Evolutionary conservation across 2,329 filamentous ascomycete species (phyloP).

Genomic region (Alternaria longipes): DNA sequence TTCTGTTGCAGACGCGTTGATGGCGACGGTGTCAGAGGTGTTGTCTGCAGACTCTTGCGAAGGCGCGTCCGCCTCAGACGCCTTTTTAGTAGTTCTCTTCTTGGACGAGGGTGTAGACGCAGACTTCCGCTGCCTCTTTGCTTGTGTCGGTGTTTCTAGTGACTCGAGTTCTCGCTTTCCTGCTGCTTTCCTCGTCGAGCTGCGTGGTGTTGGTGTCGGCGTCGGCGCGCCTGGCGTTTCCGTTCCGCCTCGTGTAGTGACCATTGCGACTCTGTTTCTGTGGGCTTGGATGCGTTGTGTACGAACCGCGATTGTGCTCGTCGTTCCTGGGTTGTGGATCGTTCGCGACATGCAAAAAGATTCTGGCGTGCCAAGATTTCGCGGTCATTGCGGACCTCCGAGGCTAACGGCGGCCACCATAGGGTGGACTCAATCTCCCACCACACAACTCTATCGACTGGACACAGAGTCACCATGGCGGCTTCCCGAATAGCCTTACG

Average conservation of each 20-base stretch:
- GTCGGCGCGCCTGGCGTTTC: constrained; percentile 34
- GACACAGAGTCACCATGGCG: constrained; percentile 28
- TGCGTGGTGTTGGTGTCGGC: constrained; percentile 32
- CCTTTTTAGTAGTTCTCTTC: constrained; percentile 14
- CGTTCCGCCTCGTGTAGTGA: constrained; percentile 47
- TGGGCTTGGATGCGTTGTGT: constrained; percentile 14
- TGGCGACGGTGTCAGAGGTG: constrained; percentile 20
- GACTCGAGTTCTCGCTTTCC: constrained; percentile 44
- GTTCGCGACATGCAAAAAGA: constrained; percentile 29
- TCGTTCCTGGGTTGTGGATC: constrained; percentile 15
- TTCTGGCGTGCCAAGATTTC: constrained; percentile 38
- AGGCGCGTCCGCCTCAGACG: neutral
- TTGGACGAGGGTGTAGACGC: constrained; percentile 20
- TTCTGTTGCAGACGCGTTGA: constrained; percentile 16
- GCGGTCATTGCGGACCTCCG: constrained; percentile 31
- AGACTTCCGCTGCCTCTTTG: constrained; percentile 40
- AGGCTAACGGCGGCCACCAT: constrained; percentile 11
- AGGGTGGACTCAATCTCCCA: neutral
- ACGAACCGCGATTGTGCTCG: constrained; percentile 37
- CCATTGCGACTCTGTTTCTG: constrained; percentile 37
- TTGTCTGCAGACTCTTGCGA: constrained; percentile 23
- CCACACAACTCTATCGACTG: neutral
- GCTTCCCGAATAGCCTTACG: constrained; percentile 23
- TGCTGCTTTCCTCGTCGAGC: constrained; percentile 33
- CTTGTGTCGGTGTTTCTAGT: constrained; percentile 41